Evolutionary conservation across 2,329 filamentous ascomycete genomes (phyloP), one percentile per base, ranked within the genome.

Genomic region (Talaromyces sp.): DNA sequence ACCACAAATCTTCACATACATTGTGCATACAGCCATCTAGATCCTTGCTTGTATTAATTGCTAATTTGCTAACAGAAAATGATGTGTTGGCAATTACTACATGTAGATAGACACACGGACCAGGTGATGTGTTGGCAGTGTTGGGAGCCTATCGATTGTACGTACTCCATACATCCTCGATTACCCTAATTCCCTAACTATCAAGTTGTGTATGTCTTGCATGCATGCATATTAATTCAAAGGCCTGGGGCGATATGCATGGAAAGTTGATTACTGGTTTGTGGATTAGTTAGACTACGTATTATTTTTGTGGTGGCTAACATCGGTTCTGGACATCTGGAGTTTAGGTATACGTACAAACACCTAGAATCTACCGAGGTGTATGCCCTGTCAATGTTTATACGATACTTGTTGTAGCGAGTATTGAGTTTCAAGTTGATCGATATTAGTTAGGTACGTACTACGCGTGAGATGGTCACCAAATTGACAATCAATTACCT

Each of bases 121-220:
- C 68, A 70, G 69, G 60, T 69, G 70, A 71, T 71, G 70, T 56
- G 69, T 69, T 71, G 70, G 68, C 70, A 71, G 58, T 68, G 68
- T 65, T 67, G 60, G 64, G 58, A 58, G 31, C 64, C 64, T 66
- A 66, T 66, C 29, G 36, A 63, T 65, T 38, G 38, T 45, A 40
- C 36, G n/a, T 31, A 31, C 29, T 31, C 29, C 29, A 31, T 31
- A 36, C 11, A 49, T 27, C 22, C 22, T 49, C 10, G 47, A 49
- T 25, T 49, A 25, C 10, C 29, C 22, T 29, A 51, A 10, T 6
- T 25, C 15, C 25, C 11, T 15, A 7, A 7, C 38, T n/a, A 40
- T 11, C 11, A 36, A 36, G 34, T 36, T 36, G 34, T 27, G 15
- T 29, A 53, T 56, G 51, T 22, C 10, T 53, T 53, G 27, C 49